A percentile compares a stretch with the other conserved stretches of the same genome.
Conservation (phyloP, 441 rosid genomes). For the Gossypium schwendimanii region DNA sequence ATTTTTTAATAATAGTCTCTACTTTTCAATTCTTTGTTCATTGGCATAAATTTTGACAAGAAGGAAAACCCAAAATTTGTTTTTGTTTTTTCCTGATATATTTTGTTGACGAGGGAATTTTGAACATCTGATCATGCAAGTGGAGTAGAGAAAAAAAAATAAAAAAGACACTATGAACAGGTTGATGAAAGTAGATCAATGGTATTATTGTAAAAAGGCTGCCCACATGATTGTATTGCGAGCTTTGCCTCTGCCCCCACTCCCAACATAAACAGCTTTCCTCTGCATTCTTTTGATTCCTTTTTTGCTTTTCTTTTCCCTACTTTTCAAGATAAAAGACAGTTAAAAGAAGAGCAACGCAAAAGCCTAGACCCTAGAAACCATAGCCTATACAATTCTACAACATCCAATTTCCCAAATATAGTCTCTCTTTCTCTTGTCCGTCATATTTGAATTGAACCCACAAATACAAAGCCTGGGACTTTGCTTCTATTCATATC, state of each 20-base stretch:
- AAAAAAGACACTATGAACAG: not conserved
- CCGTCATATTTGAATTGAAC: constrained; percentile 11
- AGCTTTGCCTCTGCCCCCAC: constrained; percentile 12
- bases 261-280: constrained; percentile 13
- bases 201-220: not conserved
- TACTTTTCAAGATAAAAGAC: not conserved
- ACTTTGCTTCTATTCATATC: constrained; percentile 6
- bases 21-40: not conserved
- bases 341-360: not conserved
- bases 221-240: constrained; percentile 32
- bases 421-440: not conserved
- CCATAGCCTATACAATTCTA: not conserved
- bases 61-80: not conserved
- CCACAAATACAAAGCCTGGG: not conserved
- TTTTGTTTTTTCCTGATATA: not conserved
- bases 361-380: not conserved
- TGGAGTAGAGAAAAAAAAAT: not conserved
- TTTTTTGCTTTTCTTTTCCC: not conserved
- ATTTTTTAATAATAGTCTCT: not conserved
- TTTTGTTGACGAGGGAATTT: not conserved
- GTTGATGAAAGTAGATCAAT: not conserved
- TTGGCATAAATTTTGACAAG: not conserved
- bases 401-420: constrained; percentile 13
- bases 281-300: constrained; percentile 1
- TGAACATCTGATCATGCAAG: not conserved